phyloP scores from a whole-genome alignment of 371 early-diverging fungal genomes.

The Mucor circinelloides region DNA sequence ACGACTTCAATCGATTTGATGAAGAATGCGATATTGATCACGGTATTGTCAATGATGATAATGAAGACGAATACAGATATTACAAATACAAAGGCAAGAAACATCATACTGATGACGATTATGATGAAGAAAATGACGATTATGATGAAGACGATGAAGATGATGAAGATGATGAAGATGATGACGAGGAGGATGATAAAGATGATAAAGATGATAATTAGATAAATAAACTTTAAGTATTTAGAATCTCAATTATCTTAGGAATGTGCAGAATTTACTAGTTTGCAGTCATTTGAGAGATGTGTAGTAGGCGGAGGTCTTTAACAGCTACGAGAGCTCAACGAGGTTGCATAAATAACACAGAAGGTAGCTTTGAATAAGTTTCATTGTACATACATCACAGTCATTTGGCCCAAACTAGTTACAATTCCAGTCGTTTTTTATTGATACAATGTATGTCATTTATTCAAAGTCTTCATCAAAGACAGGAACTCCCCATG shows the following conservation, averaged over 20 bases:
- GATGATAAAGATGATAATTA: neutral
- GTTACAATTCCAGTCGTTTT: no score
- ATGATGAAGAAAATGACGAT: neutral
- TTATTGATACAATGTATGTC: neutral
- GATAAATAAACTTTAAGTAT: no score
- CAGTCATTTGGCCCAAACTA: no score
- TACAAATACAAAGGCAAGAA: neutral
- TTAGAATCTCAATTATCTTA: no score
- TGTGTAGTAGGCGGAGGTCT: no score
- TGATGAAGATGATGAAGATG: neutral
- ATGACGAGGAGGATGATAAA: neutral
- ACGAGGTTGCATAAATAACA: no score
- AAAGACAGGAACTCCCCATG: slow-evolving; percentile 49
- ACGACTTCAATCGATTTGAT: neutral
- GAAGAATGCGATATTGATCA: neutral
- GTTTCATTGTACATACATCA: no score
- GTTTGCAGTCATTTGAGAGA: no score
- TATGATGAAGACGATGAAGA: neutral
- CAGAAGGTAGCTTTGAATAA: no score
- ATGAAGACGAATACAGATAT: neutral
- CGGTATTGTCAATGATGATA: neutral
- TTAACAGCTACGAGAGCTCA: no score
- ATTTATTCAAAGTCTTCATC: slow-evolving; percentile 32
- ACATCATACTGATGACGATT: neutral
- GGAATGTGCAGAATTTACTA: no score